Percentiles rank a stretch among this genome's conserved stretches.
phyloP scores from a whole-genome alignment of 2,329 filamentous ascomycete species.

The Purpureocillium lavendulum region DNA sequence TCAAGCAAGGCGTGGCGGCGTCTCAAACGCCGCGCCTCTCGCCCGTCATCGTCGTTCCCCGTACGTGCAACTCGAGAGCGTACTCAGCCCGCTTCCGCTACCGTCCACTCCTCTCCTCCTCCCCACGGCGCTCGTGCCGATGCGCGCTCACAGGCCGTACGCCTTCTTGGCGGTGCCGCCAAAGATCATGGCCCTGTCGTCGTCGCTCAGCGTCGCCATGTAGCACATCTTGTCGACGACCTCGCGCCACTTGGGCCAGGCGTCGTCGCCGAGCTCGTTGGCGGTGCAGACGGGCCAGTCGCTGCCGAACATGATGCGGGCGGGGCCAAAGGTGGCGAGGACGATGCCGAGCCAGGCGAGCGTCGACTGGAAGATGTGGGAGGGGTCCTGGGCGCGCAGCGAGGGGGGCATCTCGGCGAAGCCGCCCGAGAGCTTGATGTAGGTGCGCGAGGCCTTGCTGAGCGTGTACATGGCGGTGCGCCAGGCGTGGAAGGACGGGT shows the following conservation, averaged over 20 bases:
- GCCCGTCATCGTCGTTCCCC: too few species aligned
- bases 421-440: conserved; percentile 84
- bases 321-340: conserved; percentile 62
- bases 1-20: background rate
- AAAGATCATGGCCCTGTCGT: conserved; percentile 62
- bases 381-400: conserved; percentile 37
- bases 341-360: conserved; percentile 66
- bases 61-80: too few species aligned
- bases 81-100: too few species aligned
- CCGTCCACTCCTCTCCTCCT: too few species aligned
- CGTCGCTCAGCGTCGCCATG: conserved; percentile 50
- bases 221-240: conserved; percentile 62
- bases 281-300: conserved; percentile 92
- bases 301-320: conserved; percentile 78
- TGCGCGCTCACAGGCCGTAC: conserved; percentile 44
- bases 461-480: conserved; percentile 59
- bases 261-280: conserved; percentile 31
- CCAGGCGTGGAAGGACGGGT: conserved; percentile 60
- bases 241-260: conserved; percentile 69
- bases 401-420: conserved; percentile 68
- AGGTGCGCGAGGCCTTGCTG: conserved; percentile 56
- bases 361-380: conserved; percentile 54
- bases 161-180: conserved; percentile 62
- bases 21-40: background rate
- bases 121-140: too few species aligned